These are phyloP conservation scores for Amanita exitialis DNA, from an alignment of 768 basidiomycete genomes.

Conservation along the genomic window DNA sequence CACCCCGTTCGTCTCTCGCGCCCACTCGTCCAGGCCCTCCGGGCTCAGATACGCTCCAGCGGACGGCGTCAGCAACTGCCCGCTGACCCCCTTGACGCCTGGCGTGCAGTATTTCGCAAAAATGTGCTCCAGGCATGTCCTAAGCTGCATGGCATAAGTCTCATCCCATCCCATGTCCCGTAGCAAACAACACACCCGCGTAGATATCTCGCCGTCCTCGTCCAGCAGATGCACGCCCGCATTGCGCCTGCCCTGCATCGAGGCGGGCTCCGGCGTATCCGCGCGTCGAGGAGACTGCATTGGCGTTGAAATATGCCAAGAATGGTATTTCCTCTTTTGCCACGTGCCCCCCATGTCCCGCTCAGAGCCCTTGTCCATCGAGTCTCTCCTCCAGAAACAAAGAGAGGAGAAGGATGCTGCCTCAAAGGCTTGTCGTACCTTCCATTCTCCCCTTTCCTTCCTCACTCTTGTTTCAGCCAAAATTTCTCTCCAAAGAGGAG, in stretches of 20 bases:
- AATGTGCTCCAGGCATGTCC: constrained; percentile 62
- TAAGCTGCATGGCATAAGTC: constrained; percentile 33
- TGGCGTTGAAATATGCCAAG: constrained; percentile 11
- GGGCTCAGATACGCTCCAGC: constrained; percentile 46
- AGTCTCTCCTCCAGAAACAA: constrained; percentile 79
- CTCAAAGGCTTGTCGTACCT: constrained; percentile 51
- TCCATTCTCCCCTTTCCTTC: not conserved
- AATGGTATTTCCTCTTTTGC: constrained; percentile 8
- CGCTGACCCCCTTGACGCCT: constrained; percentile 13
- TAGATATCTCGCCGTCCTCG: constrained; percentile 58
- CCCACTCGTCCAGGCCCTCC: constrained; percentile 65
- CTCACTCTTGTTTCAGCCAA: constrained; percentile 49
- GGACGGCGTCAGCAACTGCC: constrained; percentile 35
- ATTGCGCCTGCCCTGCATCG: constrained; percentile 50
- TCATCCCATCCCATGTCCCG: constrained; percentile 1
- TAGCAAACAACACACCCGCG: constrained; percentile 30
- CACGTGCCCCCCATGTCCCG: constrained; percentile 17
- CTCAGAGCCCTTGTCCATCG: constrained; percentile 79
- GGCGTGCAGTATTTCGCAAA: constrained; percentile 73
- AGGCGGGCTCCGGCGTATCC: constrained; percentile 54
- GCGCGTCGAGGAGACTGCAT: constrained; percentile 32
- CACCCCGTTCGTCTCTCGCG: constrained; percentile 71
- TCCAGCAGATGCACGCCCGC: constrained; percentile 49
- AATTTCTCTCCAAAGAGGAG: constrained; percentile 89
- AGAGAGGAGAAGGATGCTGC: constrained; percentile 83